Evolutionary conservation across 352 stramenopile genomes (phyloP).

Genomic region (Globisporangium polare): DNA sequence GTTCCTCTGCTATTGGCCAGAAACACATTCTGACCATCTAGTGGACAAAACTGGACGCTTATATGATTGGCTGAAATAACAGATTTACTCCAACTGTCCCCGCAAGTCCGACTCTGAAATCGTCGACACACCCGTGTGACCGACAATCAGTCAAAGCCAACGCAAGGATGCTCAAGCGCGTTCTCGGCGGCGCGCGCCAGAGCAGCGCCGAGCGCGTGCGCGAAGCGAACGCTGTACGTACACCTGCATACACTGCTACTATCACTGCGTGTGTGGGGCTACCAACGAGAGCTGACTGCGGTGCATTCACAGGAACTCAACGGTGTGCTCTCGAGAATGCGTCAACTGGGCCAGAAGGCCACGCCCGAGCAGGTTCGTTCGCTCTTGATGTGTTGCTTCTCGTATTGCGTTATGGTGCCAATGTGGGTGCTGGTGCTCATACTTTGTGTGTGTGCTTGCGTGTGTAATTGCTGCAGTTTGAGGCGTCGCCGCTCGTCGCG

Average conservation of each 20-base stretch:
- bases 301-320: slow-evolving; percentile 41
- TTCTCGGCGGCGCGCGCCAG: slow-evolving; percentile 36
- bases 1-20: no score
- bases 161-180: slow-evolving; percentile 14
- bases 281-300: neutral
- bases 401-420: no score
- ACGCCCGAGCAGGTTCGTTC: slow-evolving; percentile 53
- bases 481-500: slow-evolving; percentile 55
- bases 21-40: no score
- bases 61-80: no score
- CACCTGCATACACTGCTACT: neutral
- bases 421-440: neutral
- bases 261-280: neutral
- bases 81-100: no score
- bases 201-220: slow-evolving; percentile 32
- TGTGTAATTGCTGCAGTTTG: slow-evolving; percentile 32
- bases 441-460: neutral
- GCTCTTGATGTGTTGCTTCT: no score
- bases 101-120: no score
- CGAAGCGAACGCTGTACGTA: slow-evolving; percentile 37
- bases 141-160: neutral
- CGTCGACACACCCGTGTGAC: neutral
- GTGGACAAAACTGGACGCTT: no score
- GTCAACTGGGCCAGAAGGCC: slow-evolving; percentile 42
- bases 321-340: slow-evolving; percentile 48